Percentiles rank a stretch among this genome's conserved stretches.
phyloP scores from a whole-genome alignment of 352 stramenopile genomes.

The Thalassiosira livingstoniorum region DNA sequence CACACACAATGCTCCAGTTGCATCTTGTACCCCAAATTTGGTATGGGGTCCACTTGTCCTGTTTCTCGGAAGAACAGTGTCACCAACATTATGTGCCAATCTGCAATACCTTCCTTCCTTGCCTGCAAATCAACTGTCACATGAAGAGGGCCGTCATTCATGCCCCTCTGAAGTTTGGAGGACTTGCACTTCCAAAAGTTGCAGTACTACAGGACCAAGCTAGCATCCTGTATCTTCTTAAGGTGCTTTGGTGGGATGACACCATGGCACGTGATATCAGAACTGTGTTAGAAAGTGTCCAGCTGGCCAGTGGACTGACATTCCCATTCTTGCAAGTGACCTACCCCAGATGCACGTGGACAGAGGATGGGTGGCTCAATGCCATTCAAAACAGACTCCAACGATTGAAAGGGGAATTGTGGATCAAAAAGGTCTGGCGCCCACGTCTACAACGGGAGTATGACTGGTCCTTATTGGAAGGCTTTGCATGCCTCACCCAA shows the following conservation, averaged over 20 bases:
- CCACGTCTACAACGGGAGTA: too few species aligned
- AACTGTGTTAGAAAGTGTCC: too few species aligned
- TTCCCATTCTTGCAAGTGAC: too few species aligned
- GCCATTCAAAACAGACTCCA: too few species aligned
- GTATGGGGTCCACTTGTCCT: slow-evolving; percentile 6
- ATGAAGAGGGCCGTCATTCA: background rate
- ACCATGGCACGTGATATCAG: too few species aligned
- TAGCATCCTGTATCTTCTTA: slow-evolving; percentile 1
- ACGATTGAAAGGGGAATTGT: too few species aligned
- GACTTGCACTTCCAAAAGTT: background rate
- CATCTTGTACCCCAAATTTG: slow-evolving; percentile 1
- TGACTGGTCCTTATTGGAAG: too few species aligned
- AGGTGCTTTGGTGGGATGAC: background rate
- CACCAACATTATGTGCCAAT: background rate
- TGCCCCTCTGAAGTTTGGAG: slow-evolving; percentile 1
- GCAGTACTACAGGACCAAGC: slow-evolving; percentile 3
- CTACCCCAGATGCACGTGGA: too few species aligned
- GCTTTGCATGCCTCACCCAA: too few species aligned
- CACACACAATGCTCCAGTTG: background rate
- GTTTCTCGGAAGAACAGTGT: slow-evolving; percentile 1
- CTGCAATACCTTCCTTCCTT: slow-evolving; percentile 2
- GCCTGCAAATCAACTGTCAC: slow-evolving; percentile 1
- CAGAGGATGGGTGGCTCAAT: too few species aligned
- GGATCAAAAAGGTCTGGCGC: too few species aligned
- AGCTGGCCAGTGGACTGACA: too few species aligned